A percentile compares a stretch with the other conserved stretches of the same genome.
phyloP scores from a whole-genome alignment of 2,329 filamentous ascomycete genomes.

The Diaporthe citrichinensis region DNA sequence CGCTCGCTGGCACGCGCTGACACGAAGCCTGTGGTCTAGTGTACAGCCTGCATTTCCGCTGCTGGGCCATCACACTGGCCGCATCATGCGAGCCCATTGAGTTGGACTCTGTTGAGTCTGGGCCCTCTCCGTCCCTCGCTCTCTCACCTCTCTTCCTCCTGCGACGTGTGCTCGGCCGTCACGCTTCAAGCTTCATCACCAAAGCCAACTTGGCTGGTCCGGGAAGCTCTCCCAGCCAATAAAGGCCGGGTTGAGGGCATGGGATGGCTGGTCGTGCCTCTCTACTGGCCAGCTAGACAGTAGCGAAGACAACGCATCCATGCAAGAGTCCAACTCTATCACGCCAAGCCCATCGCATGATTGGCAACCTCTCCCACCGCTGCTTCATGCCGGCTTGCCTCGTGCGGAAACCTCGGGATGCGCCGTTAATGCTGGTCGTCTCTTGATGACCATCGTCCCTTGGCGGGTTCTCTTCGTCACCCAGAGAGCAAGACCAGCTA shows the following conservation, averaged over 20 bases:
- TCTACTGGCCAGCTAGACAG: slow-evolving; percentile 46
- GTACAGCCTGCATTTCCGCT: slow-evolving; percentile 29
- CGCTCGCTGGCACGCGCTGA: slow-evolving; percentile 3
- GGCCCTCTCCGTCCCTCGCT: slow-evolving; percentile 40
- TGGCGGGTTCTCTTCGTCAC: slow-evolving; percentile 6
- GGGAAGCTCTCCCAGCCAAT: slow-evolving; percentile 59
- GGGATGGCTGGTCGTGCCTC: slow-evolving; percentile 31
- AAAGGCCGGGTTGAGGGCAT: slow-evolving; percentile 46
- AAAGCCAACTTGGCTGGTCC: slow-evolving; percentile 55
- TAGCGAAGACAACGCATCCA: slow-evolving; percentile 61
- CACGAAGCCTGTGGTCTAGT: neutral
- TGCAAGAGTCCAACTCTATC: slow-evolving; percentile 50
- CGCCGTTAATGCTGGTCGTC: slow-evolving; percentile 17
- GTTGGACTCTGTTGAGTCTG: slow-evolving; percentile 36
- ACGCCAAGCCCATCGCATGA: slow-evolving; percentile 35
- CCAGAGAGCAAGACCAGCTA: neutral
- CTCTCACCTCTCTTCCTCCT: slow-evolving; percentile 7
- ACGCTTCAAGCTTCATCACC: slow-evolving; percentile 34
- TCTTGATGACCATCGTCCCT: neutral
- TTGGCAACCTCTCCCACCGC: slow-evolving; percentile 34
- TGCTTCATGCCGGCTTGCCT: slow-evolving; percentile 22
- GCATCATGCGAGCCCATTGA: slow-evolving; percentile 48
- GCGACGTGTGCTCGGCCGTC: slow-evolving; percentile 43
- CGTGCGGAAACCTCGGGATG: slow-evolving; percentile 36
- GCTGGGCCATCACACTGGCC: slow-evolving; percentile 61